Evolutionary conservation across 257 asterid species (phyloP).

Genomic region (Solanum medicagineum): DNA sequence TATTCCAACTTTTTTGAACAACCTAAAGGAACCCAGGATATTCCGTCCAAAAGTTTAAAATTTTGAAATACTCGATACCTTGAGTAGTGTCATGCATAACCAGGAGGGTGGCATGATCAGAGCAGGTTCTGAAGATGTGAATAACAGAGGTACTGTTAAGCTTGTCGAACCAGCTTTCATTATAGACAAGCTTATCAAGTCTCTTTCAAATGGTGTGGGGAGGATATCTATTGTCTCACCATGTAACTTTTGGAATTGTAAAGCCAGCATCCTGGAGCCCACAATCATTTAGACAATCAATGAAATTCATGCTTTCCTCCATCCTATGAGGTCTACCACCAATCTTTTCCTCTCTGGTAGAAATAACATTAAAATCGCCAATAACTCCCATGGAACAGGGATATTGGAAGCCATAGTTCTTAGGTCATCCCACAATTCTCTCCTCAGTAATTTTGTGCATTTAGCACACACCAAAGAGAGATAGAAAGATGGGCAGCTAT

Average conservation of each 20-base stretch:
- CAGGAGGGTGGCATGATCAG: neutral
- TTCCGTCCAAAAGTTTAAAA: neutral
- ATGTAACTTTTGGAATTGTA: neutral
- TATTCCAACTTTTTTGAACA: accelerated
- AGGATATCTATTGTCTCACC: neutral
- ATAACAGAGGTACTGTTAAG: neutral
- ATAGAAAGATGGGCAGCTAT: no score
- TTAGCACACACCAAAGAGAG: no score
- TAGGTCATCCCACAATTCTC: no score
- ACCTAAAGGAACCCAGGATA: neutral
- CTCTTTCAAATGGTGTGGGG: neutral
- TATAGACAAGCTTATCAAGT: neutral
- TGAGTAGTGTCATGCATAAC: neutral
- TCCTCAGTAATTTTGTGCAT: no score
- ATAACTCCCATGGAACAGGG: no score
- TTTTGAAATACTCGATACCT: neutral
- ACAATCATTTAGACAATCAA: neutral
- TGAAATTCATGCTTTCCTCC: neutral
- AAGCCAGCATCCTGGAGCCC: neutral
- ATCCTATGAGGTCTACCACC: neutral
- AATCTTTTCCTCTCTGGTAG: no score
- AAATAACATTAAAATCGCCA: no score
- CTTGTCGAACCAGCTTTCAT: neutral
- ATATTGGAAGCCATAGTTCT: no score
- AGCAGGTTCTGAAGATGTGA: neutral